Percentiles rank a stretch among this genome's conserved stretches.
Evolutionary conservation across 768 basidiomycete genomes (phyloP).

Genomic region (Calocybe cyanea): DNA sequence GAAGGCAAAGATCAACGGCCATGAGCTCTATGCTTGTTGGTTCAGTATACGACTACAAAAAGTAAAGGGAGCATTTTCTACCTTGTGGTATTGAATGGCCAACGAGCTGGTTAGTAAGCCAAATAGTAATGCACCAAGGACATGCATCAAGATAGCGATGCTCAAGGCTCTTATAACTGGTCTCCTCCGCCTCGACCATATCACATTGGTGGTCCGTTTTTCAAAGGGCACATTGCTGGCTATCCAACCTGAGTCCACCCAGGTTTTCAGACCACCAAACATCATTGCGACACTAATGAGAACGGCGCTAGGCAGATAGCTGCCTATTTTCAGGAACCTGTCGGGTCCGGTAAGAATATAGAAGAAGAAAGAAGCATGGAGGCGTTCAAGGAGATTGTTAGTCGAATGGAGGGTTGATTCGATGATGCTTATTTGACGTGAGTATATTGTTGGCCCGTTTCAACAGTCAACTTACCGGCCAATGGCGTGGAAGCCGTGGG

Average conservation of each 20-base stretch:
- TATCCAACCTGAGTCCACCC: slow-evolving; percentile 66
- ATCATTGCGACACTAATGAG: slow-evolving; percentile 83
- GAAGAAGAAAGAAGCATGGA: slow-evolving; percentile 98
- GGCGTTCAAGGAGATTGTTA: slow-evolving; percentile 92
- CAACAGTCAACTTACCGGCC: slow-evolving; percentile 58
- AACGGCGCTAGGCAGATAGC: slow-evolving; percentile 84
- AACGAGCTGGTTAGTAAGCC: slow-evolving; percentile 37
- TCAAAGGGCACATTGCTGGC: slow-evolving; percentile 14
- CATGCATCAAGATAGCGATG: slow-evolving; percentile 56
- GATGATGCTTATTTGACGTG: slow-evolving; percentile 47
- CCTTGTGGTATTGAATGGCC: slow-evolving; percentile 39
- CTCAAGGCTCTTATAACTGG: slow-evolving; percentile 50
- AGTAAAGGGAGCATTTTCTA: slow-evolving; percentile 26
- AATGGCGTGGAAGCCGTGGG: slow-evolving; percentile 92
- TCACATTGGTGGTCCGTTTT: slow-evolving; percentile 15
- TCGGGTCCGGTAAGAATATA: slow-evolving; percentile 67
- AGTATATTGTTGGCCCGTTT: slow-evolving; percentile 7
- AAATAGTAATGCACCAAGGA: slow-evolving; percentile 51
- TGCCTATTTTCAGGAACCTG: slow-evolving; percentile 85
- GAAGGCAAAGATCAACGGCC: slow-evolving; percentile 24
- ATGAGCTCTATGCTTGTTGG: slow-evolving; percentile 16
- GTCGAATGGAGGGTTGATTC: slow-evolving; percentile 88
- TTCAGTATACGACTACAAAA: not conserved
- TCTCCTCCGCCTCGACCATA: slow-evolving; percentile 47
- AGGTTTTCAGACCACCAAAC: slow-evolving; percentile 71